Evolutionary conservation across 2,329 filamentous ascomycete genomes (phyloP), one percentile per base, ranked within the genome.

Genomic region (Neofusicoccum ribis): DNA sequence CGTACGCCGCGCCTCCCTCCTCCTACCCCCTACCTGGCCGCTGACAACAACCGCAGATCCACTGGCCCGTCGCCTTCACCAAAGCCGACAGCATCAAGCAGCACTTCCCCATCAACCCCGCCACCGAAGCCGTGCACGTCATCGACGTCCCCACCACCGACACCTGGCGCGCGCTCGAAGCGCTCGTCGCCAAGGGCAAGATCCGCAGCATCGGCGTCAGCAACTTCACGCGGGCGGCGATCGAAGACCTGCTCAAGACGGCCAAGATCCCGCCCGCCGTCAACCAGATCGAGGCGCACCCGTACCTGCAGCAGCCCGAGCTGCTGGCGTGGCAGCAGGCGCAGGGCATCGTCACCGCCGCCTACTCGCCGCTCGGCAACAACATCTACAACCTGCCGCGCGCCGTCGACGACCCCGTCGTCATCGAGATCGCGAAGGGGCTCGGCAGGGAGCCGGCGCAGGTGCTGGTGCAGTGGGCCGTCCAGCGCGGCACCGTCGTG

Each of bases 391-490:
- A 87, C 58, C 51, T 64, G 34, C 83, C 87, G 14, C 85, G 90
- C 64, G 84, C 96, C 65, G 89, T 96, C 75, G 84, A 93, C 74
- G 85, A 92, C 76, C 79, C 85, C n/a, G 79, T 84, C 61, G 83
- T 96, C 76, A 86, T 84, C 70, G 75, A 72, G 52, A 84, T 93
- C 67, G 89, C 91, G n/a, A 77, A 84, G 72, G 92, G 91, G 82
- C 83, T 91, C 69, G 81, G 81, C 76, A 92, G 90, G 83, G 87
- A 88, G 8, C 84, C 91, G 5, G 90, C 91, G 15, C 92, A 97
- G 84, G 84, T 96, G 36, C 84, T 96, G 67, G 84, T 97, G 70
- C 86, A 92, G 72, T 97, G 93, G 93, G 88, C 92, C 17, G 96
- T 92, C 17, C 92, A 96, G 84, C 85, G 71, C 56, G 88, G 88